phyloP scores from a whole-genome alignment of 73 alveolate species.

The Tetrahymena malaccensis region DNA sequence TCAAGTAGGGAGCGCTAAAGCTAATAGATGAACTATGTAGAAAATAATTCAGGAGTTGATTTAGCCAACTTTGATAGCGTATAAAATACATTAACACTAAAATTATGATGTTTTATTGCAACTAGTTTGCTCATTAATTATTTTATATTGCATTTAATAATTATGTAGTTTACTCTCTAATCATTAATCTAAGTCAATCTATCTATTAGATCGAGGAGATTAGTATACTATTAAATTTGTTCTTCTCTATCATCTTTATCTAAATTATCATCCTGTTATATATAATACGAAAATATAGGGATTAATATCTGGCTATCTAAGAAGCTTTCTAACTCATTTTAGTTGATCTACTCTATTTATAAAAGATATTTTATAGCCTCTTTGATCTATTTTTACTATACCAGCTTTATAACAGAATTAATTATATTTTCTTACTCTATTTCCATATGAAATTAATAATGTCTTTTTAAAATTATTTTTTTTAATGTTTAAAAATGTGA shows the following conservation, averaged over 20 bases:
- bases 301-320: not conserved
- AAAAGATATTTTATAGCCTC: not conserved
- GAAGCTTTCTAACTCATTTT: not conserved
- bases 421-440: not conserved
- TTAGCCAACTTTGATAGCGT: not conserved
- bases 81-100: not conserved
- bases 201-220: not conserved
- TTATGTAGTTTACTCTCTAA: not conserved
- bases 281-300: not conserved
- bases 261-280: not conserved
- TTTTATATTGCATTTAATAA: not conserved
- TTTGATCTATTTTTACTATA: not conserved
- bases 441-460: not conserved
- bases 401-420: not conserved
- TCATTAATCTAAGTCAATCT: not conserved
- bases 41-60: not conserved
- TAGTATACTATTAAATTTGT: not conserved
- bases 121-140: not conserved
- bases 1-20: not conserved
- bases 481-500: not conserved
- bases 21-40: not conserved
- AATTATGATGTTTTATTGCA: not conserved
- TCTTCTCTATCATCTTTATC: not conserved
- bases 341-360: not conserved
- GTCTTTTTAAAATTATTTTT: not conserved